Percentiles rank a stretch among this genome's conserved stretches.
phyloP scores from a whole-genome alignment of 805 yeast genomes.

The Suhomyces sp. region DNA sequence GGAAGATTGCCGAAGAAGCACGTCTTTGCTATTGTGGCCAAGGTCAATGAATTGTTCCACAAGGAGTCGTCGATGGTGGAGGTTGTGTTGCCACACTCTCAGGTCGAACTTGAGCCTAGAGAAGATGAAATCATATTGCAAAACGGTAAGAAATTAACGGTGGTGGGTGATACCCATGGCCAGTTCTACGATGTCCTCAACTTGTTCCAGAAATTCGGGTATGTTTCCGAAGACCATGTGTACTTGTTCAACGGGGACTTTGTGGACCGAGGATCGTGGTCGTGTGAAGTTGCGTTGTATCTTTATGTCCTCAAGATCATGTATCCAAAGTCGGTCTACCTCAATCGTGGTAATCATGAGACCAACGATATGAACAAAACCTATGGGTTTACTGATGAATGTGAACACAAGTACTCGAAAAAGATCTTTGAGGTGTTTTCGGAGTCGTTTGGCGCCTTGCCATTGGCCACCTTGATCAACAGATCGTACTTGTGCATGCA shows the following conservation, averaged over 20 bases:
- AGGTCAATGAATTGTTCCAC: conserved; percentile 60
- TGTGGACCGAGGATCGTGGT: conserved; percentile 98
- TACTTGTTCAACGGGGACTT: conserved; percentile 95
- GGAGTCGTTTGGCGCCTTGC: conserved; percentile 81
- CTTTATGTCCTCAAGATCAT: conserved; percentile 74
- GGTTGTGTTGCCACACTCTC: conserved; percentile 42
- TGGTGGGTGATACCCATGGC: conserved; percentile 98
- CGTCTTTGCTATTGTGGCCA: conserved; percentile 76
- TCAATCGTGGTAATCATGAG: conserved; percentile 96
- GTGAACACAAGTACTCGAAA: conserved; percentile 83
- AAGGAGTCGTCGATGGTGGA: conserved; percentile 77
- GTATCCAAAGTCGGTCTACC: conserved; percentile 64
- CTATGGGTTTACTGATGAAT: conserved; percentile 95
- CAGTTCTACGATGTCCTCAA: conserved; percentile 89
- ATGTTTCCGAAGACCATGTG: conserved; percentile 61
- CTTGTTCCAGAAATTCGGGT: conserved; percentile 72
- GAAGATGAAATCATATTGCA: conserved; percentile 24
- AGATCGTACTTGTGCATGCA: conserved; percentile 84
- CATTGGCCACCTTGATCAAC: conserved; percentile 80
- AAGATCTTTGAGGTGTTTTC: conserved; percentile 78
- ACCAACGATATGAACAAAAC: conserved; percentile 95
- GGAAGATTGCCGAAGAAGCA: conserved; percentile 75
- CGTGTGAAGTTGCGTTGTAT: conserved; percentile 88
- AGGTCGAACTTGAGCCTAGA: conserved; percentile 11
- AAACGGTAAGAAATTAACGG: conserved; percentile 56